Percentiles rank a stretch among this genome's conserved stretches.
phyloP scores from a whole-genome alignment of 2,329 filamentous ascomycete genomes.

The Conoideocrella luteorostrata region DNA sequence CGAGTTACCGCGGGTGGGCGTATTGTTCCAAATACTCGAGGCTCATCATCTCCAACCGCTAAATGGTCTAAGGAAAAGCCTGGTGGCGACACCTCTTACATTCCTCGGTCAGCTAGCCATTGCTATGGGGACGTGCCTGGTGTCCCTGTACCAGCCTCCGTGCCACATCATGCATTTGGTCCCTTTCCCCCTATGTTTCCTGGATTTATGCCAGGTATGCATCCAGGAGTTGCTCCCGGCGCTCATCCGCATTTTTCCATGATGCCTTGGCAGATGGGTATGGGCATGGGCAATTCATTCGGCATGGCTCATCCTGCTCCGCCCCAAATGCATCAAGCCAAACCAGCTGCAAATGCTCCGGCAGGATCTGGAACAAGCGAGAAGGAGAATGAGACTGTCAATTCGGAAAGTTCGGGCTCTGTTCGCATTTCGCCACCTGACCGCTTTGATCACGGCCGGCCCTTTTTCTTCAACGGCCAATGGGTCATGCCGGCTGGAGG shows the following conservation, averaged over 20 bases:
- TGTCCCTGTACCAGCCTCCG: constrained; percentile 7
- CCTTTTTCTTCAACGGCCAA: constrained; percentile 40
- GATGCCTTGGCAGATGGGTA: constrained; percentile 35
- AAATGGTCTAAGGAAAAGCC: constrained; percentile 42
- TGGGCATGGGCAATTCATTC: constrained; percentile 24
- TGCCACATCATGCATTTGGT: constrained; percentile 22
- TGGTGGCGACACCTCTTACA: constrained; percentile 14
- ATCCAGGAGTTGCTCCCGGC: constrained; percentile 23
- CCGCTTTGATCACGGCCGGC: constrained; percentile 39
- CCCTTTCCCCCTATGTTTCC: constrained; percentile 25
- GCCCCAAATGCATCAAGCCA: constrained; percentile 15
- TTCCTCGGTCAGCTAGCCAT: constrained; percentile 15
- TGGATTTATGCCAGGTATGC: constrained; percentile 23
- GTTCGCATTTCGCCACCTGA: constrained; percentile 33
- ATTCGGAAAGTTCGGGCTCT: constrained; percentile 24
- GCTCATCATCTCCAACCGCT: constrained; percentile 43
- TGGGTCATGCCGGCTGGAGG: constrained; percentile 30
- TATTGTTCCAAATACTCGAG: constrained; percentile 59
- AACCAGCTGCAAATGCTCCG: constrained; percentile 15
- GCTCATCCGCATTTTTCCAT: constrained; percentile 27
- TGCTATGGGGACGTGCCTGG: constrained; percentile 7
- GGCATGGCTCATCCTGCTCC: constrained; percentile 20
- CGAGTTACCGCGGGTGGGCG: constrained; percentile 61
- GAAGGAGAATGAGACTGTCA: constrained; percentile 24
- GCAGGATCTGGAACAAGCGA: constrained; percentile 16